These are phyloP conservation scores for Solanum hybrid DNA, from an alignment of 305 asterid species.

Conservation along the genomic window DNA sequence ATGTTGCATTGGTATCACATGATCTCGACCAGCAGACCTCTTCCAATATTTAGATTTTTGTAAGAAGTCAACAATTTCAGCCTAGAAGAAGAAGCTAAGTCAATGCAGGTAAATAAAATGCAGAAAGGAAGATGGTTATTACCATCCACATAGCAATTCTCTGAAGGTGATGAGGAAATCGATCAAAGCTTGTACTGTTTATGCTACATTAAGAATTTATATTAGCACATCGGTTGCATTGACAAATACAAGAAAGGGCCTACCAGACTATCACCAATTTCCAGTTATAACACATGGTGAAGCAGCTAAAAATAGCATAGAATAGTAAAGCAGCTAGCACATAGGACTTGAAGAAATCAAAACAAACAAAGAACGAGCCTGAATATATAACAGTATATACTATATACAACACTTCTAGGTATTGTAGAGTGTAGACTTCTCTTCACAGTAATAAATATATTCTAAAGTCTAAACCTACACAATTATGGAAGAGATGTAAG, in stretches of 20 bases:
- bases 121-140: not conserved
- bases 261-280: not conserved
- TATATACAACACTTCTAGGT: not conserved
- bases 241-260: not conserved
- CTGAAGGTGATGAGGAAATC: not conserved
- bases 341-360: not conserved
- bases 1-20: conserved; percentile 88
- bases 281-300: not conserved
- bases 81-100: conserved; percentile 26
- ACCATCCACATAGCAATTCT: not conserved
- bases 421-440: not conserved
- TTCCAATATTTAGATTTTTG: conserved; percentile 66
- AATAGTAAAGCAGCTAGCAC: not conserved
- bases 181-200: not conserved
- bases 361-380: not conserved
- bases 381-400: not conserved
- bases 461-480: not conserved
- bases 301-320: not conserved
- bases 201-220: not conserved
- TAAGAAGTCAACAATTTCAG: conserved; percentile 47
- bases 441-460: not conserved
- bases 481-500: not conserved
- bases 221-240: not conserved
- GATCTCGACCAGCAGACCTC: conserved; percentile 78
- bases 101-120: not conserved